Conservation (phyloP, 75 land plant genomes). For the Selaginella moellendorffii region DNA sequence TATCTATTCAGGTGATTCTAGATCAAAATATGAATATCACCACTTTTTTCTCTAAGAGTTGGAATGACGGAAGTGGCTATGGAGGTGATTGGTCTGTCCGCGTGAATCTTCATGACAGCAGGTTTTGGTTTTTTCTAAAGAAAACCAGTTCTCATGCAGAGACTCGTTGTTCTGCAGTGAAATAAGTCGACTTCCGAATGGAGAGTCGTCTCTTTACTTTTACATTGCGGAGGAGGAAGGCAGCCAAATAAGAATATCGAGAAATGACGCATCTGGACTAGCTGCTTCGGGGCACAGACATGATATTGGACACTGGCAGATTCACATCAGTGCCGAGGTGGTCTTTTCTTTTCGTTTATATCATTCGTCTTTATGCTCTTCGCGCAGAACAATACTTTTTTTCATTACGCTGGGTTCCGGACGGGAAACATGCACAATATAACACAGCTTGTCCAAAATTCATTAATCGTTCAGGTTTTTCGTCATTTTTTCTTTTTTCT, state of each 20-base stretch:
- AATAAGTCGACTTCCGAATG: neutral
- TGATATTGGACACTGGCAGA: slow-evolving; percentile 76
- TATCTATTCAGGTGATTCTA: slow-evolving; percentile 30
- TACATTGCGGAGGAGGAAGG: slow-evolving; percentile 86
- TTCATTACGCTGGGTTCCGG: slow-evolving; percentile 57
- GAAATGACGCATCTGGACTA: slow-evolving; percentile 12
- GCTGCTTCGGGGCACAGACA: slow-evolving; percentile 45
- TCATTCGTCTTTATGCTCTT: slow-evolving; percentile 2
- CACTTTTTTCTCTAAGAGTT: slow-evolving; percentile 64
- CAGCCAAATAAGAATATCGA: slow-evolving; percentile 31
- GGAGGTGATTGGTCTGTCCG: slow-evolving; percentile 97
- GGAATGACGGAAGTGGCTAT: slow-evolving; percentile 61
- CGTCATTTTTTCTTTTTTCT: neutral
- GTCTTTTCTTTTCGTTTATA: slow-evolving; percentile 3
- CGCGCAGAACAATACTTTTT: slow-evolving; percentile 41
- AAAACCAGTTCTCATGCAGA: too few relatives aligned
- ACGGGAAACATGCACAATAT: slow-evolving; percentile 77
- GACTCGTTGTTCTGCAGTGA: too few relatives aligned
- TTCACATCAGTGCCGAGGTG: slow-evolving; percentile 29
- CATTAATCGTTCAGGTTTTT: slow-evolving; percentile 13
- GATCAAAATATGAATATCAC: slow-evolving; percentile 45
- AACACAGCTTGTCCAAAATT: slow-evolving; percentile 59
- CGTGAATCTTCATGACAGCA: slow-evolving; percentile 31
- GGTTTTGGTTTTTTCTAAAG: too few relatives aligned
- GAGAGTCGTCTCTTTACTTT: slow-evolving; percentile 48